phyloP scores from a whole-genome alignment of 495 filamentous ascomycete genomes.

The Chaetomium tenue region DNA sequence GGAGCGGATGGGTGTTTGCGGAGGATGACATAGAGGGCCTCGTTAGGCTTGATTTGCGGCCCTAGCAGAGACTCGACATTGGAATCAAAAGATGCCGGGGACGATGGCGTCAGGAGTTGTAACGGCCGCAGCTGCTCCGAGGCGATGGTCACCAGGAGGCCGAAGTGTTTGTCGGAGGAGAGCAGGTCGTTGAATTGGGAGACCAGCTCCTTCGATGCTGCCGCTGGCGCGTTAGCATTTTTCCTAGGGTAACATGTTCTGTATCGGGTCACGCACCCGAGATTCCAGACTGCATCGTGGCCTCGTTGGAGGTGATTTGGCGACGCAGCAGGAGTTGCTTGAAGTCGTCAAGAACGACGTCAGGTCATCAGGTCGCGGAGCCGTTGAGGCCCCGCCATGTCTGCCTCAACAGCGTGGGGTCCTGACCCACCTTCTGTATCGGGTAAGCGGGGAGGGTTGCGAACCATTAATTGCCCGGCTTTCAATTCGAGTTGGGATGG shows the following conservation, averaged over 20 bases:
- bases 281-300: constrained; percentile 82
- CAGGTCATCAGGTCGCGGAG: not conserved
- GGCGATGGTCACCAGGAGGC: constrained; percentile 76
- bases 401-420: not conserved
- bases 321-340: not conserved
- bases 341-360: constrained; percentile 10
- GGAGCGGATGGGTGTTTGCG: constrained; percentile 58
- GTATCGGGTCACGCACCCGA: constrained; percentile 52
- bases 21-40: constrained; percentile 81
- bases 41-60: constrained; percentile 65
- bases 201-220: constrained; percentile 85
- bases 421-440: not conserved
- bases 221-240: not conserved
- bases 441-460: not conserved
- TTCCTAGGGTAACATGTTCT: too few species aligned
- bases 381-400: not conserved
- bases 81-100: constrained; percentile 58
- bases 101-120: constrained; percentile 54
- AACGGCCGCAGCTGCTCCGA: constrained; percentile 70
- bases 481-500: not conserved
- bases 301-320: not conserved
- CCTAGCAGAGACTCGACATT: constrained; percentile 56
- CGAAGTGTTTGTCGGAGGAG: constrained; percentile 62
- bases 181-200: constrained; percentile 75
- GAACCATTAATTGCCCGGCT: not conserved